These are phyloP conservation scores for Dunaliella salina DNA, from an alignment of 163 green algal species.

Conservation along the genomic window DNA sequence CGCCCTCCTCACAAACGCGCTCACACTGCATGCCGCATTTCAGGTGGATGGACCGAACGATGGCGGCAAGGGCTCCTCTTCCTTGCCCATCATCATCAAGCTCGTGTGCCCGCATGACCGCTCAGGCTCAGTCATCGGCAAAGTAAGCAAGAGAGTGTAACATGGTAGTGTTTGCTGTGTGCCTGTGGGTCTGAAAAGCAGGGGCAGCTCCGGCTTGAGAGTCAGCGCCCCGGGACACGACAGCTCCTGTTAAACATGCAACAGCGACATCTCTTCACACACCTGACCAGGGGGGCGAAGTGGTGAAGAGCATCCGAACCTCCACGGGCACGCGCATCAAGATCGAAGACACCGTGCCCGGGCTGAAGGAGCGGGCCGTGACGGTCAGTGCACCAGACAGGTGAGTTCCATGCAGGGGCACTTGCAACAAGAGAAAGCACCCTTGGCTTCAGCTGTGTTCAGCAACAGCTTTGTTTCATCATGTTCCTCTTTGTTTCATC, in stretches of 20 bases:
- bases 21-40: background rate
- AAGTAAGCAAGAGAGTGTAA: background rate
- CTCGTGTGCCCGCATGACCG: slow-evolving; percentile 5
- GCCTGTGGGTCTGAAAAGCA: background rate
- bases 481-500: too few relatives aligned
- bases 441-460: too few relatives aligned
- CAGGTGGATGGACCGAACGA: background rate
- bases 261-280: background rate
- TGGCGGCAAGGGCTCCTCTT: background rate
- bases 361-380: slow-evolving; percentile 2
- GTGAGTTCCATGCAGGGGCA: background rate
- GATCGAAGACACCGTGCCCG: slow-evolving; percentile 11
- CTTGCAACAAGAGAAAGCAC: too few relatives aligned
- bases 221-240: background rate
- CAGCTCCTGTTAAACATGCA: background rate
- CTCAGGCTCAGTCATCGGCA: slow-evolving; percentile 14
- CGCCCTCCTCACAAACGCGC: too few relatives aligned
- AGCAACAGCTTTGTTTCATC: too few relatives aligned
- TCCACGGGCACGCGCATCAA: slow-evolving; percentile 9
- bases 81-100: slow-evolving; percentile 3
- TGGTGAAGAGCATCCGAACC: slow-evolving; percentile 10
- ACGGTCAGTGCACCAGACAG: slow-evolving; percentile 7
- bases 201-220: too few relatives aligned
- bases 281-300: slow-evolving; percentile 5
- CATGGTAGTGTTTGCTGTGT: background rate